These are phyloP conservation scores for Albugo laibachii DNA, from an alignment of 352 stramenopile genomes.

Conservation along the genomic window DNA sequence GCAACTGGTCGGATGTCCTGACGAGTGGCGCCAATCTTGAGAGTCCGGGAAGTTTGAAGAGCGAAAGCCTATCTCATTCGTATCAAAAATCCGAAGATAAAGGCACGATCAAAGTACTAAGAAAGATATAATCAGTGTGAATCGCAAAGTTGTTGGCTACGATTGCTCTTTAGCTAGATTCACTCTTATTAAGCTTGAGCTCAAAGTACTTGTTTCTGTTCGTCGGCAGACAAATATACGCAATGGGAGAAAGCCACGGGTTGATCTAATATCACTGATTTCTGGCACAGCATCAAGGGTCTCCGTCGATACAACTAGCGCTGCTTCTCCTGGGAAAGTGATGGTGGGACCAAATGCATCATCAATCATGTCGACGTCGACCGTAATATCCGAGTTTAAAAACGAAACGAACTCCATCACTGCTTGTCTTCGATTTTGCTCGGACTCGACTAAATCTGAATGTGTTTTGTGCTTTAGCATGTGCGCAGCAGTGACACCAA, in stretches of 20 bases:
- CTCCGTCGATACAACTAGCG: conserved; percentile 74
- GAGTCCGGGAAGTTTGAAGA: too few relatives aligned
- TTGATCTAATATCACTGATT: conserved; percentile 59
- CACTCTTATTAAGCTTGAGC: conserved; percentile 63
- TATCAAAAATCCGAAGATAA: too few relatives aligned
- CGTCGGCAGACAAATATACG: conserved; percentile 60
- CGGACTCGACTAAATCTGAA: conserved; percentile 42
- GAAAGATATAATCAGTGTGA: neutral
- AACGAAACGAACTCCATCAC: conserved; percentile 39
- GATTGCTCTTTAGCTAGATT: conserved; percentile 17
- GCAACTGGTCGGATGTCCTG: conserved; percentile 14
- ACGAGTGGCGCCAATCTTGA: too few relatives aligned
- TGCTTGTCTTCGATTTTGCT: conserved; percentile 27
- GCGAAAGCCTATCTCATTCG: too few relatives aligned
- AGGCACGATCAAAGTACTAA: too few relatives aligned
- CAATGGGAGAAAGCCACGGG: conserved; percentile 31
- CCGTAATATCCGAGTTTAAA: conserved; percentile 35
- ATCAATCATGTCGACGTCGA: conserved; percentile 56
- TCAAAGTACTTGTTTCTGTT: conserved; percentile 66
- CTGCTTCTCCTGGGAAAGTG: conserved; percentile 33
- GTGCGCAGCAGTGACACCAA: conserved; percentile 59
- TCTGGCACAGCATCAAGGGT: conserved; percentile 56
- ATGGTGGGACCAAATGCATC: conserved; percentile 76
- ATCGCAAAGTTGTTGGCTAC: neutral
- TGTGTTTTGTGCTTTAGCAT: conserved; percentile 70